Evolutionary conservation across 352 stramenopile genomes (phyloP), one percentile per base, ranked within the genome.

Genomic region (Phytopythium ostracodes): DNA sequence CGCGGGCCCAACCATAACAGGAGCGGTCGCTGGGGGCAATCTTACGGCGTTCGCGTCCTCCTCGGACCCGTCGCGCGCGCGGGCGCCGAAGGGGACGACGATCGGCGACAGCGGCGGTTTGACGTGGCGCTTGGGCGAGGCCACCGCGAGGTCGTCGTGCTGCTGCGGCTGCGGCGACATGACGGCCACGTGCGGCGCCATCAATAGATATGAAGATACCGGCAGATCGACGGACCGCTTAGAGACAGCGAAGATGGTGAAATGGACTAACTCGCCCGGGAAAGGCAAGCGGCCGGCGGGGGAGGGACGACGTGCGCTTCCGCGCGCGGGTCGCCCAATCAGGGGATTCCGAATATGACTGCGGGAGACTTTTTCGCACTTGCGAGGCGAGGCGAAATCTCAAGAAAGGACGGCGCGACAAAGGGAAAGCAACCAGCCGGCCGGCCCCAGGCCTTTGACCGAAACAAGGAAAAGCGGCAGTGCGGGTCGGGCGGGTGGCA

Each of bases 141-240:
- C 24, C 14, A 9, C 47, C 14, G 44, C 44, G 44, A n/a, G 46
- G 22, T 52, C 46, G 3, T 31, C 46, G 22, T 24, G 25, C 47
- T 35, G 46, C 29, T 56, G 57, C 29, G 47, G 24, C 46, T 42
- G 58, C 47, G 58, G 49, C 7, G 58, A 63, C 58, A 58, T 50
- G 31, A 24, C 58, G 47, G 80, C 81, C 36, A 77, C 84, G 22
- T 72, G 72, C 65, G 79, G 79, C 52, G 63, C 70, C 29, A 88
- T 63, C 10, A 7, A 52, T 24, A 24, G 22, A n/a, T 6, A 8
- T 4, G 2, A 4, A 38, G 38, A 44, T n/a, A n/a, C n/a, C n/a
- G n/a, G n/a, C n/a, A 6, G 38, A 47, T 1, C 15, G 33, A 2
- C 7, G 33, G 33, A 38, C 7, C 33, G 10, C 33, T 38, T 14